phyloP scores from a whole-genome alignment of 495 filamentous ascomycete genomes.

The Symbiotaphrina buchneri region DNA sequence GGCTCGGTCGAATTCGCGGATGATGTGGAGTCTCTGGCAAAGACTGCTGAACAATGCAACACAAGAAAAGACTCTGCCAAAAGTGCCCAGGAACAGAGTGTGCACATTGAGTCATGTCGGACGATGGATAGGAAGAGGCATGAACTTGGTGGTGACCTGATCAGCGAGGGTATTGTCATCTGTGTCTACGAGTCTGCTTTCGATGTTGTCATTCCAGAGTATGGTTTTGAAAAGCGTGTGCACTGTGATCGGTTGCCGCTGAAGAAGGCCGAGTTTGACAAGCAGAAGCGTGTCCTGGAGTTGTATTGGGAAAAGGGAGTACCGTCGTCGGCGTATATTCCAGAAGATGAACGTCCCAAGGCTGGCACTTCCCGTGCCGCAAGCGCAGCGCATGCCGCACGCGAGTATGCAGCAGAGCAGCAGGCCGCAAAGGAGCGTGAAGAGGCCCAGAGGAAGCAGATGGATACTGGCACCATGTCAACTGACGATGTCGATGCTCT shows the following conservation, averaged over 20 bases:
- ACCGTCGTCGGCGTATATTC: conserved; percentile 85
- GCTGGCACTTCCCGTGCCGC: conserved; percentile 40
- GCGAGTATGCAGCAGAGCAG: conserved; percentile 58
- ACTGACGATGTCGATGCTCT: conserved; percentile 78
- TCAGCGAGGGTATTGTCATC: conserved; percentile 90
- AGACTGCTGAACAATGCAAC: conserved; percentile 91
- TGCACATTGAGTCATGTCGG: conserved; percentile 93
- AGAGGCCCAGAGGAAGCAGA: conserved; percentile 72
- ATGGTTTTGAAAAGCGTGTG: conserved; percentile 96
- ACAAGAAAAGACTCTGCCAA: conserved; percentile 98
- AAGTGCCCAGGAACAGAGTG: conserved; percentile 92
- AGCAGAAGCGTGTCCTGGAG: conserved; percentile 79
- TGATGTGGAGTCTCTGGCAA: conserved; percentile 66
- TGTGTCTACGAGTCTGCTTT: conserved; percentile 98
- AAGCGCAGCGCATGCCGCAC: conserved; percentile 52
- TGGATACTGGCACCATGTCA: conserved; percentile 77
- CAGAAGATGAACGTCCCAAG: conserved; percentile 89
- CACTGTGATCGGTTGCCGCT: conserved; percentile 95
- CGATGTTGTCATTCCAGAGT: conserved; percentile 94
- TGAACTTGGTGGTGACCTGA: conserved; percentile 73
- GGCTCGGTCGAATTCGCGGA: conserved; percentile 70
- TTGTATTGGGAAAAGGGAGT: conserved; percentile 99
- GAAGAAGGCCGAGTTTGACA: conserved; percentile 96
- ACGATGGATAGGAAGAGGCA: conserved; percentile 75
- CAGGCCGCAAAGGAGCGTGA: conserved; percentile 61